Evolutionary conservation across 1,139 yeast genomes (phyloP), one percentile per base, ranked within the genome.

Genomic region (Scheffersomyces stambukii): DNA sequence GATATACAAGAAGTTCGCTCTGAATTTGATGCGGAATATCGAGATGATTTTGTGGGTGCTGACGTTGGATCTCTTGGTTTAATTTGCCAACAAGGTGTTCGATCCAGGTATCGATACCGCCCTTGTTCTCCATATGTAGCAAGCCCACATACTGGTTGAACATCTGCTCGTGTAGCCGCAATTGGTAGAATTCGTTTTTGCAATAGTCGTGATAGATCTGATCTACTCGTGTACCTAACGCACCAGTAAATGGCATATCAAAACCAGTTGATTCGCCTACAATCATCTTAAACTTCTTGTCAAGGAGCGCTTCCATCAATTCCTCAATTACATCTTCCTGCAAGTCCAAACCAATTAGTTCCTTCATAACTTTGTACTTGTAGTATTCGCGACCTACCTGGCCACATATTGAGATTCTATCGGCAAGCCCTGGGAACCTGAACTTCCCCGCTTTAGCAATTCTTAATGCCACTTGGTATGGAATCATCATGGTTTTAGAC

Each of bases 61-160:
- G n/a, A n/a, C n/a, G n/a, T n/a, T n/a, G n/a, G n/a, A n/a, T n/a
- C n/a, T n/a, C n/a, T n/a, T n/a, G n/a, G n/a, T n/a, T n/a, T n/a
- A n/a, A n/a, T n/a, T n/a, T n/a, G n/a, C n/a, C n/a, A n/a, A n/a
- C n/a, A n/a, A n/a, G n/a, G n/a, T n/a, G n/a, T n/a, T n/a, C n/a
- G n/a, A n/a, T n/a, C n/a, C n/a, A n/a, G n/a, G n/a, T n/a, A 19
- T 27, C 16, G 16, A 16, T 13, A n/a, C 27, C 29, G 14, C 10
- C 16, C 10, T 7, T 17, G 6, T 23, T 24, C 2, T 7, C 23
- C 14, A 13, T 11, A 9, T 14, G 12, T 10, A 27, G 8, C 8
- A 25, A 19, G 12, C 19, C 26, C 12, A 13, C 26, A 24, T 45
- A 50, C 32, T 54, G 60, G 26, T 42, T 39, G 32, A 52, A 54